Conservation (phyloP, 345 rosid genomes). For the Arabidopsis arenosa region DNA sequence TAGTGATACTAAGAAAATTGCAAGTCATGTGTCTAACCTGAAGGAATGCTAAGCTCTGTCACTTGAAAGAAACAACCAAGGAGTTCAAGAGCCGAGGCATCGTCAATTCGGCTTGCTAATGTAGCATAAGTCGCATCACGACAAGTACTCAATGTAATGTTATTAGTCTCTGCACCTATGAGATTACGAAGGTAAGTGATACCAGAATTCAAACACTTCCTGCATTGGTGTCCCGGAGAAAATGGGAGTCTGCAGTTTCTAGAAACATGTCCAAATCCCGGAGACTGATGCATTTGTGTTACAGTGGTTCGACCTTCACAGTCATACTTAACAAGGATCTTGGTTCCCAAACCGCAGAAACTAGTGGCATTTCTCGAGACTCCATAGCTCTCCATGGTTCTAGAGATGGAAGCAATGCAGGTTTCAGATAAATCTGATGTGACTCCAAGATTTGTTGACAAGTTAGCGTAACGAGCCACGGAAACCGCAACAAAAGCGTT, state of each 20-base stretch:
- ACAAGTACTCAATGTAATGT: conserved; percentile 80
- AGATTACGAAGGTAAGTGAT: conserved; percentile 76
- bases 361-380: conserved; percentile 73
- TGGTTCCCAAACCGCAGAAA: conserved; percentile 86
- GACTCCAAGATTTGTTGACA: conserved; percentile 73
- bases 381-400: conserved; percentile 71
- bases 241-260: conserved; percentile 69
- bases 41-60: conserved; percentile 59
- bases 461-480: conserved; percentile 77
- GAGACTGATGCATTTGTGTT: conserved; percentile 79
- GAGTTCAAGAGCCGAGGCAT: conserved; percentile 58
- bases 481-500: conserved; percentile 84
- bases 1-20: not conserved
- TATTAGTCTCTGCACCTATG: conserved; percentile 59
- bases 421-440: conserved; percentile 53
- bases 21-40: conserved; percentile 51
- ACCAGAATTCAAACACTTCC: conserved; percentile 80
- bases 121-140: conserved; percentile 85
- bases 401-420: conserved; percentile 71
- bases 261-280: conserved; percentile 66
- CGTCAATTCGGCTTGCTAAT: conserved; percentile 73
- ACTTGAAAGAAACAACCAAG: conserved; percentile 90
- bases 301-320: conserved; percentile 78
- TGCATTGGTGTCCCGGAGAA: conserved; percentile 57
- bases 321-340: conserved; percentile 73